These are phyloP conservation scores for Avena atlantica DNA, from an alignment of 176 grass and related monocot species.

Conservation along the genomic window DNA sequence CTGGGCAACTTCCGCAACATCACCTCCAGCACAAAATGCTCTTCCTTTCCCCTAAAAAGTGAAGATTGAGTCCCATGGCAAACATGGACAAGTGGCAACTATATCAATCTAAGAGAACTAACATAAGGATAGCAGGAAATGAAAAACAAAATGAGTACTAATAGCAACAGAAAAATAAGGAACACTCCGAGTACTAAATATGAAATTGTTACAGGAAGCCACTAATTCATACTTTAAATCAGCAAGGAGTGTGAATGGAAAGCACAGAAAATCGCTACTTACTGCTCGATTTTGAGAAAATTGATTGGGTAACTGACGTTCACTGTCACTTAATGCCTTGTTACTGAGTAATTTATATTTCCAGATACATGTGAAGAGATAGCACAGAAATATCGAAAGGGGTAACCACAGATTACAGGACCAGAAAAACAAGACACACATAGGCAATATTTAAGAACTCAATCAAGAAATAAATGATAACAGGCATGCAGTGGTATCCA, in stretches of 20 bases:
- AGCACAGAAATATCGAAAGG: constrained; percentile 1
- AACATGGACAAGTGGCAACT: background rate
- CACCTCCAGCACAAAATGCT: constrained; percentile 99
- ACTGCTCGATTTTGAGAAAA: background rate
- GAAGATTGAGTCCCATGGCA: background rate
- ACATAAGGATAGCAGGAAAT: constrained; percentile 26
- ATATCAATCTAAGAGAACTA: constrained; percentile 9
- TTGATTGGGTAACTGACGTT: background rate
- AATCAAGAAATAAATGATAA: constrained; percentile 6
- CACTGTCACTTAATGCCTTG: background rate
- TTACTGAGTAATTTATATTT: constrained; percentile 23
- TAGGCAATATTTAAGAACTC: background rate
- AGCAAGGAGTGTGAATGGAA: background rate
- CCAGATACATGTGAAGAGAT: background rate
- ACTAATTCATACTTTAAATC: constrained; percentile 23
- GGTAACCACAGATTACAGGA: background rate
- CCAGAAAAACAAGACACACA: background rate
- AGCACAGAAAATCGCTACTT: background rate
- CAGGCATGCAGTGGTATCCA: background rate
- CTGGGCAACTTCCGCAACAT: constrained; percentile 68
- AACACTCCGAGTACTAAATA: background rate
- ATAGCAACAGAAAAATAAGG: background rate
- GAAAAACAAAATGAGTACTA: constrained; percentile 22
- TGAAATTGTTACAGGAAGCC: constrained; percentile 21
- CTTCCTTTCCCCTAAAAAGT: constrained; percentile 85